phyloP scores from a whole-genome alignment of 495 filamentous ascomycete species.

The Xylaria telfairii region DNA sequence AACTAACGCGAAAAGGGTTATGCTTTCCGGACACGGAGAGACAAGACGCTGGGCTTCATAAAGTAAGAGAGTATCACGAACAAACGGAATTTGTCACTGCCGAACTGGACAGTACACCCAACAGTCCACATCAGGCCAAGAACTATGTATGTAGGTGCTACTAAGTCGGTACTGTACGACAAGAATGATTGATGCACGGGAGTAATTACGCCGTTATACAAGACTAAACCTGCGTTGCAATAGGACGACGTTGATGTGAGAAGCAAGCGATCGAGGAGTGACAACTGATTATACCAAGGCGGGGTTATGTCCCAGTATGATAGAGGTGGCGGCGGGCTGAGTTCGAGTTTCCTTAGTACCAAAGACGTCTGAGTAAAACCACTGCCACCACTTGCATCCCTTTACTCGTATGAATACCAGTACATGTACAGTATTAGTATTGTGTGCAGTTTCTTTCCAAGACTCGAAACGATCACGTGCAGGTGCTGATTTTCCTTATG shows the following conservation, averaged over 20 bases:
- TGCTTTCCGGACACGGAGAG: slow-evolving; percentile 1
- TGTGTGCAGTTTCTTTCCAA: background rate
- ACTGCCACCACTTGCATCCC: slow-evolving; percentile 2
- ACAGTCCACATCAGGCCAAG: background rate
- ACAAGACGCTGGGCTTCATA: background rate
- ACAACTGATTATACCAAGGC: background rate
- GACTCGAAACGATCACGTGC: background rate
- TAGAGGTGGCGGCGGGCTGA: background rate
- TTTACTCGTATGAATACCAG: too few relatives aligned
- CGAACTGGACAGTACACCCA: background rate
- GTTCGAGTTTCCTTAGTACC: background rate
- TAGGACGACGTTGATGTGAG: background rate
- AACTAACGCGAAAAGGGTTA: slow-evolving; percentile 2
- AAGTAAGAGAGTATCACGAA: background rate
- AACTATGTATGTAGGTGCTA: background rate
- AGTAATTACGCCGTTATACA: background rate
- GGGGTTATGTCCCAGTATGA: background rate
- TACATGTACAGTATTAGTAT: too few relatives aligned
- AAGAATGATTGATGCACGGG: background rate
- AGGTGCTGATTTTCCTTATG: background rate
- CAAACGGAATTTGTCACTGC: background rate
- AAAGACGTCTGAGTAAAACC: slow-evolving; percentile 1
- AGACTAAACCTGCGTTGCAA: background rate
- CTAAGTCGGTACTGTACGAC: too few relatives aligned
- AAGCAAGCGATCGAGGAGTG: background rate